A percentile compares a stretch with the other conserved stretches of the same genome.
Evolutionary conservation across 495 filamentous ascomycete genomes (phyloP).

Genomic region (Penicillium goetzii): DNA sequence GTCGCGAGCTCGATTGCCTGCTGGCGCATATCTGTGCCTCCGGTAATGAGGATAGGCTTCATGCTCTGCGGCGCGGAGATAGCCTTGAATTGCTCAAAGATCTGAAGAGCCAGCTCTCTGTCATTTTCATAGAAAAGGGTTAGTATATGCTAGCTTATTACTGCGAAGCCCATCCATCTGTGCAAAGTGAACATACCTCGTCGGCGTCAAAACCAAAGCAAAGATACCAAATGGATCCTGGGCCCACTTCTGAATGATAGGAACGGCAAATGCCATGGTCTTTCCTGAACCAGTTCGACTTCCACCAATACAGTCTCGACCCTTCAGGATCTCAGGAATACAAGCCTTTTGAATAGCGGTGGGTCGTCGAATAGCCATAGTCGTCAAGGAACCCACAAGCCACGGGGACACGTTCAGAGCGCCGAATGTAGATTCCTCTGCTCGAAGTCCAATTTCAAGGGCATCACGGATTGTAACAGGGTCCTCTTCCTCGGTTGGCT

Average conservation of each 20-base stretch:
- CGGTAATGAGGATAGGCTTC: conserved; percentile 84
- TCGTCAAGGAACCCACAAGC: conserved; percentile 81
- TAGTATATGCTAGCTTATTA: not conserved
- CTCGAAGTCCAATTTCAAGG: conserved; percentile 46
- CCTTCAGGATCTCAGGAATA: conserved; percentile 88
- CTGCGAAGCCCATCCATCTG: not conserved
- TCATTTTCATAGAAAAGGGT: not conserved
- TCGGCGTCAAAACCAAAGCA: conserved; percentile 87
- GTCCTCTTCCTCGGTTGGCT: conserved; percentile 31
- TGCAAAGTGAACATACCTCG: conserved; percentile 55
- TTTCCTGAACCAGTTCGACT: conserved; percentile 97
- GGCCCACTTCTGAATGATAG: conserved; percentile 91
- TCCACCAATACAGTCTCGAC: conserved; percentile 90
- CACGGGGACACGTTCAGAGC: conserved; percentile 78
- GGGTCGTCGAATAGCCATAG: conserved; percentile 86
- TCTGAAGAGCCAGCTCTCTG: conserved; percentile 91
- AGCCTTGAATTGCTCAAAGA: conserved; percentile 92
- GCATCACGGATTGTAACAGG: conserved; percentile 50
- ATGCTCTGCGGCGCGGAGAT: conserved; percentile 84
- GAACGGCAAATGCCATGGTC: conserved; percentile 94
- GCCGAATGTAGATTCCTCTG: conserved; percentile 67
- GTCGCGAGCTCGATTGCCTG: conserved; percentile 82
- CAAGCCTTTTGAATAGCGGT: conserved; percentile 91
- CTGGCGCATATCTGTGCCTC: conserved; percentile 87
- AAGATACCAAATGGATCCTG: conserved; percentile 90